Percentiles rank a stretch among this genome's conserved stretches.
Evolutionary conservation across 768 basidiomycete species (phyloP).

Genomic region (Gloeostereum incarnatum): DNA sequence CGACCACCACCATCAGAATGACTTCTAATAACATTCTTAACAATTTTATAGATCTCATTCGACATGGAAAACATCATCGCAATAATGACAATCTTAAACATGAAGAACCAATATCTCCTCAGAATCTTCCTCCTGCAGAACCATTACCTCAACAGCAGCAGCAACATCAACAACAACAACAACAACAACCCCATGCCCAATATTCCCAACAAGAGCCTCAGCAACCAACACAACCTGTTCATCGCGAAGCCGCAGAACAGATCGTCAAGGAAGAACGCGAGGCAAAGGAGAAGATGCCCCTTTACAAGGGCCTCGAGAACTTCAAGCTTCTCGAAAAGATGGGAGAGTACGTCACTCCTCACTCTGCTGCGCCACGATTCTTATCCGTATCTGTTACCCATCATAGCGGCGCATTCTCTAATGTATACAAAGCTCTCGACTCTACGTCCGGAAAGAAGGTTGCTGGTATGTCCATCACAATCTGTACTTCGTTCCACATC

Average conservation of each 20-base stretch:
- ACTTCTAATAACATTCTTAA: constrained; percentile 5
- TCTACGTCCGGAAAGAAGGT: constrained; percentile 60
- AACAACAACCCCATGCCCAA: constrained; percentile 11
- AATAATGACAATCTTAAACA: constrained; percentile 17
- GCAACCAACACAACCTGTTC: constrained; percentile 11
- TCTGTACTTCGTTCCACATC: constrained; percentile 17
- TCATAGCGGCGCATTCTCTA: constrained; percentile 63
- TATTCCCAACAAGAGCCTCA: too few relatives aligned
- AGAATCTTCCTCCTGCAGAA: constrained; percentile 13
- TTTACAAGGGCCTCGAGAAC: constrained; percentile 75
- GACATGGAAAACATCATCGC: constrained; percentile 66
- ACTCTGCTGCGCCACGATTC: constrained; percentile 7
- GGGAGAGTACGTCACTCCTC: constrained; percentile 70
- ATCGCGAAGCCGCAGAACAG: constrained; percentile 44
- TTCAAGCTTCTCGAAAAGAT: constrained; percentile 76
- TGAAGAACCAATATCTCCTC: constrained; percentile 7
- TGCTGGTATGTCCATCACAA: too few relatives aligned
- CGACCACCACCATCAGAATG: constrained; percentile 4
- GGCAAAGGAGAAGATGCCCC: constrained; percentile 72
- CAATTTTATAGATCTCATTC: constrained; percentile 56
- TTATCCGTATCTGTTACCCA: too few relatives aligned
- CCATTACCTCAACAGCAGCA: constrained; percentile 11
- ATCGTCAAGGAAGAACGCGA: constrained; percentile 73
- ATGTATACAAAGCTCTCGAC: constrained; percentile 78
- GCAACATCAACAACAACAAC: constrained; percentile 5